phyloP scores from a whole-genome alignment of 257 asterid genomes.

The Ocimum tenuiflorum region DNA sequence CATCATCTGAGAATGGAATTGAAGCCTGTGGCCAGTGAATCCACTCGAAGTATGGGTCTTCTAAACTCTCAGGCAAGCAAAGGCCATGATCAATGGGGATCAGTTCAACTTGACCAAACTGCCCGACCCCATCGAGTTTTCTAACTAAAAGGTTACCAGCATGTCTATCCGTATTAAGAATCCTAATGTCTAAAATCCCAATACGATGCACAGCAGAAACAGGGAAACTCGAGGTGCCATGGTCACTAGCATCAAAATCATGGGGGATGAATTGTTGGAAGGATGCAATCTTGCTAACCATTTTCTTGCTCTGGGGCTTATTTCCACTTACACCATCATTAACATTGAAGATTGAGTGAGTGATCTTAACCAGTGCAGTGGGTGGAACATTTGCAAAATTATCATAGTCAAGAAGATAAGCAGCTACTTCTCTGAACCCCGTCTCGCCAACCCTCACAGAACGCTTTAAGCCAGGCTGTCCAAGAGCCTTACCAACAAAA shows the following conservation, averaged over 20 bases:
- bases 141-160: slow-evolving; percentile 89
- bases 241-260: slow-evolving; percentile 95
- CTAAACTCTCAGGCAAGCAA: slow-evolving; percentile 82
- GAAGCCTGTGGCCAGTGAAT: slow-evolving; percentile 99
- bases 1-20: slow-evolving; percentile 86
- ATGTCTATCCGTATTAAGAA: slow-evolving; percentile 90
- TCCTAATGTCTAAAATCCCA: slow-evolving; percentile 91
- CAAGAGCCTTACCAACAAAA: slow-evolving; percentile 84
- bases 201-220: slow-evolving; percentile 87
- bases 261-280: slow-evolving; percentile 78
- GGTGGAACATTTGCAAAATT: slow-evolving; percentile 93
- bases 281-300: slow-evolving; percentile 93
- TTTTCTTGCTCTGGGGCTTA: slow-evolving; percentile 53
- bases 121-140: slow-evolving; percentile 71
- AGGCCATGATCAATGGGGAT: slow-evolving; percentile 95
- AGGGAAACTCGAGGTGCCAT: slow-evolving; percentile 92
- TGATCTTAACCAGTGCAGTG: slow-evolving; percentile 83
- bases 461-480: slow-evolving; percentile 84
- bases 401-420: slow-evolving; percentile 82
- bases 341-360: slow-evolving; percentile 79
- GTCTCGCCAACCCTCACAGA: slow-evolving; percentile 92
- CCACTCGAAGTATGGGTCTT: slow-evolving; percentile 97
- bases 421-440: slow-evolving; percentile 95
- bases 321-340: slow-evolving; percentile 70
- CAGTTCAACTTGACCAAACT: slow-evolving; percentile 76